A percentile compares a stretch with the other conserved stretches of the same genome.
Conservation (phyloP, 257 asterid genomes). For the Echium plantagineum region DNA sequence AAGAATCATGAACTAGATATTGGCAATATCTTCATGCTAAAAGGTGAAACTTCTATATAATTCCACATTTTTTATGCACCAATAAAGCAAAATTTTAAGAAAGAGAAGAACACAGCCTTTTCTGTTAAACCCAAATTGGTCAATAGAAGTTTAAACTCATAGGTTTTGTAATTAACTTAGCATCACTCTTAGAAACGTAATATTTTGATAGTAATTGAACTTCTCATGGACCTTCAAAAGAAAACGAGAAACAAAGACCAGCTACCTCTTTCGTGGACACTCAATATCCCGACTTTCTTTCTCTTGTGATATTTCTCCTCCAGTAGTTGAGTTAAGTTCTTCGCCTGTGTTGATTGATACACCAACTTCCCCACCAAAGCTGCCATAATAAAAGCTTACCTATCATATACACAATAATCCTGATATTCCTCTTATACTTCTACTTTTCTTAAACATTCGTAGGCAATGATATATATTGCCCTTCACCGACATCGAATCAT, state of each 20-base stretch:
- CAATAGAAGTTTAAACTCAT: background rate
- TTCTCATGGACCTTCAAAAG: too few relatives aligned
- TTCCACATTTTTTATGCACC: too few relatives aligned
- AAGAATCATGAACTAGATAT: too few relatives aligned
- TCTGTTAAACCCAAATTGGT: too few relatives aligned
- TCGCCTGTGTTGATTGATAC: conserved; percentile 13
- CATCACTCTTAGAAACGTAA: background rate
- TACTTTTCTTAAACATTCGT: too few relatives aligned
- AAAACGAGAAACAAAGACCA: background rate
- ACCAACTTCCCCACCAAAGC: conserved; percentile 30
- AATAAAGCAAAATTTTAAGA: too few relatives aligned
- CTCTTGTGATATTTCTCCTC: conserved; percentile 33
- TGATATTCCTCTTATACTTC: background rate
- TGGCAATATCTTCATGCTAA: too few relatives aligned
- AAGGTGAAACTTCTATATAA: too few relatives aligned
- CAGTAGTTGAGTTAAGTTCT: background rate
- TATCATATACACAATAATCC: background rate
- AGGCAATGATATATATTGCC: too few relatives aligned
- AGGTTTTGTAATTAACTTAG: background rate
- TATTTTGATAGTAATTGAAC: background rate
- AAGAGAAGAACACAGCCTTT: too few relatives aligned
- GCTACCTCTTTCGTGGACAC: conserved; percentile 63
- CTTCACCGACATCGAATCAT: too few relatives aligned
- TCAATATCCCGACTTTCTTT: conserved; percentile 40
- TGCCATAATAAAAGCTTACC: conserved; percentile 19